Evolutionary conservation across 2,329 filamentous ascomycete species (phyloP), one percentile per base, ranked within the genome.

Genomic region (Colletotrichum lini): DNA sequence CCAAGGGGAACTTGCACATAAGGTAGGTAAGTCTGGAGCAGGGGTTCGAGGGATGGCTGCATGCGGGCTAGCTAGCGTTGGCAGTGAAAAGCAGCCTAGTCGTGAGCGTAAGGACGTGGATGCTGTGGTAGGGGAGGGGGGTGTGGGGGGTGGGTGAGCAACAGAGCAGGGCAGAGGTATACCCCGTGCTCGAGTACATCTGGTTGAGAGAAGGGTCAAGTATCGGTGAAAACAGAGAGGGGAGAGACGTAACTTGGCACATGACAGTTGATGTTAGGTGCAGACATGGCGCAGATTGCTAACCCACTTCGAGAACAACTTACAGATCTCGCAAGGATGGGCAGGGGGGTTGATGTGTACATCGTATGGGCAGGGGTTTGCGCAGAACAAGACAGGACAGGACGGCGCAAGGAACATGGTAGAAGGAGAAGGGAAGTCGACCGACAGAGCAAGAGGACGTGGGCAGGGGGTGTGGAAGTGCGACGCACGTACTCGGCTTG

Each of bases 261-360:
- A 72, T 72, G 69, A 72, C 69, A 72, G 65, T 68, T 61, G 58
- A 53, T 68, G 65, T 59, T 72, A 69, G 69, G 65, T 58, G 63
- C 66, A 69, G 69, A 65, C 69, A 72, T 64, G 65, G 69, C 69
- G 69, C 60, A 72, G 70, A 72, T 72, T 72, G 54, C 69, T 68
- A 72, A 44, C 60, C 65, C 69, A 72, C 69, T 72, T 71, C 50
- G 53, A 69, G 66, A 72, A 72, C 65, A 63, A 59, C 69, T 59
- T 71, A 64, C 59, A 69, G 69, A 72, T 72, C 68, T 70, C 38
- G 54, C 68, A 30, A 62, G 68, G 68, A 70, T 70, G 54, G 30
- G 47, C 67, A 26, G 42, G 68, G 50, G 64, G 64, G 26, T 52
- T 26, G 64, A 62, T 61, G 64, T 26, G 26, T 4, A 26, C 26